Evolutionary conservation across 176 grass and related monocot species (phyloP), one percentile per base, ranked within the genome.

Genomic region (Alloteropsis semialata): DNA sequence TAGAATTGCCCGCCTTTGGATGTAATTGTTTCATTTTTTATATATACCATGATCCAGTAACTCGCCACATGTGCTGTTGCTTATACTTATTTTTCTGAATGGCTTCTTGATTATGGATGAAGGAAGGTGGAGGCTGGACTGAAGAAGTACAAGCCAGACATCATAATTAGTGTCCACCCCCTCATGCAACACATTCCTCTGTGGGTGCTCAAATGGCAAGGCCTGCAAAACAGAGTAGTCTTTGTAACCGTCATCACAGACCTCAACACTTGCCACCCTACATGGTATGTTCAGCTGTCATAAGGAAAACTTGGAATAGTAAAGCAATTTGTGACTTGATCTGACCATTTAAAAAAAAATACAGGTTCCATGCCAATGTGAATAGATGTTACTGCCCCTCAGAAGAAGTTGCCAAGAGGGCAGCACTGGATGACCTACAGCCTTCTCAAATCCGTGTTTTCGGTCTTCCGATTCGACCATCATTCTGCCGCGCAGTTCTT

Each of bases 121-220:
- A 99, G 96, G 87, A 96, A 99, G 87, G 91, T 99, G 84, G 93
- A 99, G 72, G 96, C 96, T 67, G 96, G 96, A 71, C 81, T 99
- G 80, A 99, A 96, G 93, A 99, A 99, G 82, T 99, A 99, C 87
- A 99, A 96, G 53, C 96, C 96, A n/a, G 96, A 99, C 81, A 99
- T 96, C 56, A 99, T 99, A 79, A 96, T 99, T 76, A 99, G 96
- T 75, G 96, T 96, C n/a, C 96, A 99, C 63, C 96, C 96, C 44
- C 93, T 99, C 54, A 99, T 99, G 93, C 96, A 99, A 75, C 96
- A 99, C 85, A 99, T 99, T 85, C 93, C 96, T 84, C 77, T 99
- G 76, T 99, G 91, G 91, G 91, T 95, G 42, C 93, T 99, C 68
- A 99, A 99, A 84, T 99, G 96, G 96, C 96, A 99, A 87, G 93